Percentiles rank a stretch among this genome's conserved stretches.
These are phyloP conservation scores for Stygiomarasmius scandens DNA, from an alignment of 1,284 basidiomycete species.

Conservation along the genomic window DNA sequence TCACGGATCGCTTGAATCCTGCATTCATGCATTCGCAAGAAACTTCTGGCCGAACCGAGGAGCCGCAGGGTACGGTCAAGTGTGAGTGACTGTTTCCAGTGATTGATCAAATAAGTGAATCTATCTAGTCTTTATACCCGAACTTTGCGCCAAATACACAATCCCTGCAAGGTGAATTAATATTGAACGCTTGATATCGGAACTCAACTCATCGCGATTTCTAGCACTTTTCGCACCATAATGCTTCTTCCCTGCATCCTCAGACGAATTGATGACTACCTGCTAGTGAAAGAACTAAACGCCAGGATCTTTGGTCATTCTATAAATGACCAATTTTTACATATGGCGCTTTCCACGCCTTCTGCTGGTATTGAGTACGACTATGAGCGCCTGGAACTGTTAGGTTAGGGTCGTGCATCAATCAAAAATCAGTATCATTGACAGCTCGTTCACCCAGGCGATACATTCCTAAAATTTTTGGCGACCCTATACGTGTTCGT, in stretches of 20 bases:
- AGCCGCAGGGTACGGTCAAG: slow-evolving; percentile 26
- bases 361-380: slow-evolving; percentile 67
- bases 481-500: slow-evolving; percentile 75
- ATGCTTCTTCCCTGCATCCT: slow-evolving; percentile 73
- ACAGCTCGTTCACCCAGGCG: slow-evolving; percentile 49
- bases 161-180: slow-evolving; percentile 69
- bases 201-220: not conserved
- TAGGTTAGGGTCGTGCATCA: slow-evolving; percentile 51
- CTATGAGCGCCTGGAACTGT: slow-evolving; percentile 80
- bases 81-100: slow-evolving; percentile 5
- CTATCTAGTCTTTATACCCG: slow-evolving; percentile 70
- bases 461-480: slow-evolving; percentile 80
- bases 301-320: slow-evolving; percentile 63
- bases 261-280: slow-evolving; percentile 66
- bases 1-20: slow-evolving; percentile 60
- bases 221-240: slow-evolving; percentile 65
- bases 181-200: not conserved
- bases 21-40: slow-evolving; percentile 33
- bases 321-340: slow-evolving; percentile 61
- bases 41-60: slow-evolving; percentile 35
- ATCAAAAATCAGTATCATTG: slow-evolving; percentile 9
- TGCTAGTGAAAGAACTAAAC: slow-evolving; percentile 78
- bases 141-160: slow-evolving; percentile 70
- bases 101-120: slow-evolving; percentile 3
- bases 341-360: slow-evolving; percentile 67